Base-by-base conservation (phyloP, 768 basidiomycete genomes). In the Psilocybe tampanensis region DNA sequence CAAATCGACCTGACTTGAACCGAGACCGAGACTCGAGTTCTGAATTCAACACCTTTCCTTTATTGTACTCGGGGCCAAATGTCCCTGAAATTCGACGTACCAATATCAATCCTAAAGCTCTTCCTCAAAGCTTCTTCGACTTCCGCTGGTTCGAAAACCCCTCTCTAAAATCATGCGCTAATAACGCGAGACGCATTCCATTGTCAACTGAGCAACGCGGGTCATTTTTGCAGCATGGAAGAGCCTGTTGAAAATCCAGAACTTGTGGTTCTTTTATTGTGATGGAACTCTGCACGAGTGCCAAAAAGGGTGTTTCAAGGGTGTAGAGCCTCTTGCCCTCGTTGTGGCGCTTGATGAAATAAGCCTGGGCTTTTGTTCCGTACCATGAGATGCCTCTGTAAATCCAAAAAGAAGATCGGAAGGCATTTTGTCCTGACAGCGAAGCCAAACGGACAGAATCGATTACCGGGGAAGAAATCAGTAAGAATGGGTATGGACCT, bases 1-100 rank as follows among this genome's bases (percentile, higher is more conserved):
- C 55, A 72, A 68, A 47, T 62, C 69, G 42, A 69, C 71, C n/a
- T 48, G 12, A 33, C 15, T 17, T 47, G 32, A 36, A 52, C 43
- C 43, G 24, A 36, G 24, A 26, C 8, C 49, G 7, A 11, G 17
- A 36, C 39, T 54, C n/a, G 39, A 9, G 6, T 8, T 15, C 36
- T 39, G 9, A 3, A 18, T 52, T 24, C 12, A 43, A 45, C 17
- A 43, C n/a, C 22, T 8, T 22, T 41, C 15, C 44, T 43, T 36
- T 56, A 34, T 29, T 22, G 21, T 41, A 26, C 22, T 26, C 13
- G 22, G 26, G 44, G 1, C 22, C 6, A n/a, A 19, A 22, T 33
- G 8, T 33, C 32, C 17, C 34, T 33, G 29, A 29, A 29, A 29
- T 29, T 29, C 29, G 29, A 29, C 29, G 4, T 29, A n/a, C n/a